These are phyloP conservation scores for Mortierella alpina DNA, from an alignment of 192 early-diverging fungal species.

Conservation along the genomic window DNA sequence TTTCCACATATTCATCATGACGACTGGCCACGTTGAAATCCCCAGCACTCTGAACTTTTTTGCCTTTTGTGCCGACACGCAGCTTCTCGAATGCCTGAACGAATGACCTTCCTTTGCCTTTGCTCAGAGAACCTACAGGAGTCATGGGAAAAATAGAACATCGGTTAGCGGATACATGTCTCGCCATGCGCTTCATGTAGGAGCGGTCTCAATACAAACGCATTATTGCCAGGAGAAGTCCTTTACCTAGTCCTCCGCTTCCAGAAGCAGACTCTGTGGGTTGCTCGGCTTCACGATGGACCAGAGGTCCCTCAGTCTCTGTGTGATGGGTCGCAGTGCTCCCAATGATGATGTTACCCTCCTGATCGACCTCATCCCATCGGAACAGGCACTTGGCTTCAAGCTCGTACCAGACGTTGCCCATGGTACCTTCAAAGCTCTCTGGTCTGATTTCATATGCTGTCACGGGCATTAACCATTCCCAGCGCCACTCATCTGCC, in stretches of 20 bases:
- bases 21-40: constrained; percentile 26
- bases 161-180: too few species aligned
- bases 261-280: not conserved
- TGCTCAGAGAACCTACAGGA: too few species aligned
- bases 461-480: constrained; percentile 41
- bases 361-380: constrained; percentile 34
- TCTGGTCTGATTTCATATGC: constrained; percentile 33
- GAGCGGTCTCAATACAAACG: too few species aligned
- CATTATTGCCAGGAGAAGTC: too few species aligned
- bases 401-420: constrained; percentile 50
- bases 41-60: constrained; percentile 16
- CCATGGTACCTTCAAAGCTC: constrained; percentile 51
- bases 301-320: not conserved
- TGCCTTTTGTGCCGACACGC: constrained; percentile 23
- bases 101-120: constrained; percentile 18
- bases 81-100: constrained; percentile 30
- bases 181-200: too few species aligned
- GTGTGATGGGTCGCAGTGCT: not conserved
- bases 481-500: constrained; percentile 47
- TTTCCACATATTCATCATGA: constrained; percentile 27
- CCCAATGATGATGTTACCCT: constrained; percentile 3
- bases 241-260: not conserved
- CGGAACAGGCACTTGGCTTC: constrained; percentile 45
- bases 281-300: not conserved
- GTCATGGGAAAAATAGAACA: too few species aligned